Base-by-base conservation (phyloP, 1,139 yeast species). In the Geotrichum candidum region DNA sequence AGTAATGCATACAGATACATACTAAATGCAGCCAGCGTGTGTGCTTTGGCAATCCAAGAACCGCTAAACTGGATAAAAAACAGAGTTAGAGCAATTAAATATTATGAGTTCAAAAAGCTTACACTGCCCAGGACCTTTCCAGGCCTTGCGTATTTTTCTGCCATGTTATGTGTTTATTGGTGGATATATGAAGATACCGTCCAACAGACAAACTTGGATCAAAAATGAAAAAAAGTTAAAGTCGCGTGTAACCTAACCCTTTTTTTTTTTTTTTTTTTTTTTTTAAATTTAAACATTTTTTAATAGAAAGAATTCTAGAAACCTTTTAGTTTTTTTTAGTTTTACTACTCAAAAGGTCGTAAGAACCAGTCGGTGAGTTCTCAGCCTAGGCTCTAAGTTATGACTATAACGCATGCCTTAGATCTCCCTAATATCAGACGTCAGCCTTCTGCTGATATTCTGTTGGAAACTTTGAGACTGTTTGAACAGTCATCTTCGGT, bases 11-110 rank as follows among this genome's bases (percentile, higher is more conserved):
- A n/a, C 9, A 15, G 9, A 41, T 41, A 41, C 48, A 41, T 41
- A 41, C 83, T 69, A 18, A 81, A 78, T 0, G 96, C 94, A 72
- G 86, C 85, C 0, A 82, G 65, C 0, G 92, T 81, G 72, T 91
- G 97, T 1, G 88, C 83, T 66, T 82, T 76, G 1, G 95, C 88
- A 51, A 90, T 78, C 67, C 80, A 78, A 63, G 80, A 81, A 50
- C 87, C 96, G 74, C 85, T 88, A 71, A 84, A 57, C 70, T 69
- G 61, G 41, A 54, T 51, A 50, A 58, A 41, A n/a, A 29, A 29
- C 10, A 7, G 33, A 2, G 22, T 41, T 41, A 41, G 48, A 41
- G 6, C 10, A 41, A 41, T 41, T 7, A 15, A 41, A n/a, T 4
- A 15, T 2, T n/a, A 15, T 41, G 10, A n/a, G 18, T 41, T 41